Evolutionary conservation across 129 eudicot species (phyloP).

Genomic region (Escallonia rubra): DNA sequence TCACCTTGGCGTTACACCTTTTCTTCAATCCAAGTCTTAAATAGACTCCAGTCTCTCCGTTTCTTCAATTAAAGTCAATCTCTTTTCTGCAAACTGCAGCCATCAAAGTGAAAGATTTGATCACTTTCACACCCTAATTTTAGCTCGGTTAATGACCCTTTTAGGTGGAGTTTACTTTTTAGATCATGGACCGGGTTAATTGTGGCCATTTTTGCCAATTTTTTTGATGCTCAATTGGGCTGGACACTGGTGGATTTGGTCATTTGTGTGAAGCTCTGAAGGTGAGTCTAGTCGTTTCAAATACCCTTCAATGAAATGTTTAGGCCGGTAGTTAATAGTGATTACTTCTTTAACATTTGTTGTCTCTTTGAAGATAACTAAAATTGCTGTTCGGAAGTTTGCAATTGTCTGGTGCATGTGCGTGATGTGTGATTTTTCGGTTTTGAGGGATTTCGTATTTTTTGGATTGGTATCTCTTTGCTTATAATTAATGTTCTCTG

Average conservation of each 20-base stretch:
- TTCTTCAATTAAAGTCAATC: neutral
- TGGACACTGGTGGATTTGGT: neutral
- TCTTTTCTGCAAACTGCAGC: neutral
- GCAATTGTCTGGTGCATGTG: neutral
- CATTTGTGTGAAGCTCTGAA: neutral
- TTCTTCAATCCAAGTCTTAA: constrained; percentile 8
- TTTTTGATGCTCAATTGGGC: neutral
- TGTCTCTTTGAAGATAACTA: too few relatives aligned
- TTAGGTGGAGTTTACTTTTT: too few relatives aligned
- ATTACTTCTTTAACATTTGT: neutral
- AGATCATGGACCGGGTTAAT: too few relatives aligned
- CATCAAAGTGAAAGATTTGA: neutral
- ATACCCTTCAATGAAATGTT: neutral
- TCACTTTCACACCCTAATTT: neutral
- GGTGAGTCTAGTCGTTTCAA: neutral
- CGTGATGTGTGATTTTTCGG: neutral
- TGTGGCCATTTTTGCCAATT: neutral
- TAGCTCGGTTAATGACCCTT: neutral
- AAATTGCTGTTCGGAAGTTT: too few relatives aligned
- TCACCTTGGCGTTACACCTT: neutral
- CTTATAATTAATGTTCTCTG: too few relatives aligned
- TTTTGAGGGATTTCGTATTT: neutral
- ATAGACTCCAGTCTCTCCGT: too few relatives aligned
- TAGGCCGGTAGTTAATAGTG: neutral
- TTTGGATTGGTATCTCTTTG: too few relatives aligned